Conservation (phyloP, 208 protist species). For the Tritrichomonas musculus region DNA sequence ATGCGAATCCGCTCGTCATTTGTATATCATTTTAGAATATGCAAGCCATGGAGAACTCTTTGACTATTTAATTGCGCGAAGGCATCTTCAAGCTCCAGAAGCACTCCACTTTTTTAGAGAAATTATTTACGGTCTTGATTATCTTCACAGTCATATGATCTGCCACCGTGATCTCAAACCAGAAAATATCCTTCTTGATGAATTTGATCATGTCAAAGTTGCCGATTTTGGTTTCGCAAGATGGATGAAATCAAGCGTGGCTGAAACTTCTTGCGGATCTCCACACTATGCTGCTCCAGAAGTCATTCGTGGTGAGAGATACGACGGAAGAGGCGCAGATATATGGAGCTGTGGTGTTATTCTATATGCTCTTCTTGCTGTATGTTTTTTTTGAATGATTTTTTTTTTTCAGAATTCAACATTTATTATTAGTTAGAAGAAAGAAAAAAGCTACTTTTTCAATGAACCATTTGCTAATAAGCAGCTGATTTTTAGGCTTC, state of each 20-base stretch:
- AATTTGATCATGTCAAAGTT: conserved; percentile 3
- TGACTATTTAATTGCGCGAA: not conserved
- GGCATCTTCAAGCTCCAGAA: not conserved
- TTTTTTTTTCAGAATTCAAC: not conserved
- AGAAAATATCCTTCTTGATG: conserved; percentile 35
- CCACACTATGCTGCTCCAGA: conserved; percentile 31
- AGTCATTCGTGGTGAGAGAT: not conserved
- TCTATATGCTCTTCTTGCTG: conserved; percentile 39
- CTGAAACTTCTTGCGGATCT: conserved; percentile 32
- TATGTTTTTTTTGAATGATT: conserved; percentile 20
- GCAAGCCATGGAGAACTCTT: not conserved
- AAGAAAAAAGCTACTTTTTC: too few species aligned
- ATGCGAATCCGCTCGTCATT: not conserved
- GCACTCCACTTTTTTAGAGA: conserved; percentile 32
- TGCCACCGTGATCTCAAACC: conserved; percentile 40
- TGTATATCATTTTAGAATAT: not conserved
- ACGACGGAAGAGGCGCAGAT: conserved; percentile 12
- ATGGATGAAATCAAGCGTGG: conserved; percentile 5
- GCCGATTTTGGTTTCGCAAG: conserved; percentile 14
- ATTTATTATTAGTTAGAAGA: too few species aligned
- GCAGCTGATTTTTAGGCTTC: too few species aligned
- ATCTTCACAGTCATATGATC: conserved; percentile 35
- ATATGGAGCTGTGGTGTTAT: conserved; percentile 41
- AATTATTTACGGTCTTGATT: conserved; percentile 37
- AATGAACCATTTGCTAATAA: too few species aligned